Base-by-base conservation (phyloP, 805 yeast species). In the Nakazawaea laoshanensis region DNA sequence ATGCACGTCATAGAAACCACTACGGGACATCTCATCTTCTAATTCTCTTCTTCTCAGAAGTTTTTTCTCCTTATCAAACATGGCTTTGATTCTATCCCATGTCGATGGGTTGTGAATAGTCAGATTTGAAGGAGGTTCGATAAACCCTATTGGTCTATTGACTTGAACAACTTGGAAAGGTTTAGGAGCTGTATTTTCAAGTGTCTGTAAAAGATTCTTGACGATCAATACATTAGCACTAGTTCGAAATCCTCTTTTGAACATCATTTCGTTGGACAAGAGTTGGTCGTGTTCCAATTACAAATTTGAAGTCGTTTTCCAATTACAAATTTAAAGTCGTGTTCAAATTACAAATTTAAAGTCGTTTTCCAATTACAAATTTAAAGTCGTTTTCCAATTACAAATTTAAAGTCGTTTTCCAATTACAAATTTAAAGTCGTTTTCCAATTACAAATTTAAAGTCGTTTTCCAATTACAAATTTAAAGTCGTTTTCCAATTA, bases 1-100 rank as follows among this genome's bases (percentile, higher is more conserved):
- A 46, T 72, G 71, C 48, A 77, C 63, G 38, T 77, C 80, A 41
- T 73, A 69, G 66, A 76, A 67, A n/a, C 82, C 77, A 18, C 84
- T 75, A 42, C 70, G 72, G 17, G 78, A 69, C 42, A 79, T 65
- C 55, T 81, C 86, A 29, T 62, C 61, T 44, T 77, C 78, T 40
- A 81, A 53, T 38, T 68, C 73, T 33, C 61, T 64, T 18, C 75
- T 61, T 32, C 78, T 57, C 32, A 53, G 47, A 22, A 57, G 50
- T 35, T 72, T 64, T 49, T 67, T 67, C 6, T 66, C 67, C 19
- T 64, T 57, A 39, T 74, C 66, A 40, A 65, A 53, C 44, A 74
- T 50, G 33, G 70, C 78, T 11, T 55, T 59, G 31, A 41, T 11
- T 12, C 27, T 19, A 16, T 32, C 16, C 37, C 35, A 43, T 52